phyloP scores from a whole-genome alignment of 2,329 filamentous ascomycete species.

The Paracorniculantispora psalliotae region DNA sequence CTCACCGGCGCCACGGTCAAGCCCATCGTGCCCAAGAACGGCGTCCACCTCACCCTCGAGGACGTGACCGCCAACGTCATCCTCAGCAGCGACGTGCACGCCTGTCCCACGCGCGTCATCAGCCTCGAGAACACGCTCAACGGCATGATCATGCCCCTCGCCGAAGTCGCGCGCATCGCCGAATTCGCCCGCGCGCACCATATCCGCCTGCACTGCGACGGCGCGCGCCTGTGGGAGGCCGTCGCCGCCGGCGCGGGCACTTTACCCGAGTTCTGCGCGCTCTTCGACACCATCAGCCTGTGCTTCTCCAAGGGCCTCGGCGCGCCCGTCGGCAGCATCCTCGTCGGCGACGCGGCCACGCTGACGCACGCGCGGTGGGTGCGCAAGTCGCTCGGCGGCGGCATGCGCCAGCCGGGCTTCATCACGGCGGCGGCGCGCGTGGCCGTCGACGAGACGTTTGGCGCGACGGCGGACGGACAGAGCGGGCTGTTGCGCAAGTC shows the following conservation, averaged over 20 bases:
- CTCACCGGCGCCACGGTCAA: conserved; percentile 68
- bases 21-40: conserved; percentile 64
- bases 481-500: conserved; percentile 55
- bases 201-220: conserved; percentile 72
- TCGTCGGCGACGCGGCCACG: conserved; percentile 48
- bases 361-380: conserved; percentile 38
- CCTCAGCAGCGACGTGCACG: conserved; percentile 66
- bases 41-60: conserved; percentile 67
- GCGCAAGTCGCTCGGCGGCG: conserved; percentile 71
- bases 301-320: conserved; percentile 82
- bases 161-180: conserved; percentile 64
- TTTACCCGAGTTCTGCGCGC: conserved; percentile 60
- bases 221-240: conserved; percentile 78
- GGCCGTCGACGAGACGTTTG: conserved; percentile 52
- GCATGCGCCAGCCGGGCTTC: conserved; percentile 67
- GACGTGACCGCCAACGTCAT: conserved; percentile 65
- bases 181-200: conserved; percentile 60
- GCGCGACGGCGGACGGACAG: conserved; percentile 29
- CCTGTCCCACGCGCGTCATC: conserved; percentile 75
- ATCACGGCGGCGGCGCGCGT: conserved; percentile 67
- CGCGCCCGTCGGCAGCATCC: conserved; percentile 72
- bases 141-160: conserved; percentile 72
- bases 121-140: conserved; percentile 81
- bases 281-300: conserved; percentile 70
- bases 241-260: conserved; percentile 64